Base-by-base conservation (phyloP, 2,329 filamentous ascomycete species). In the Diaporthe amygdali region DNA sequence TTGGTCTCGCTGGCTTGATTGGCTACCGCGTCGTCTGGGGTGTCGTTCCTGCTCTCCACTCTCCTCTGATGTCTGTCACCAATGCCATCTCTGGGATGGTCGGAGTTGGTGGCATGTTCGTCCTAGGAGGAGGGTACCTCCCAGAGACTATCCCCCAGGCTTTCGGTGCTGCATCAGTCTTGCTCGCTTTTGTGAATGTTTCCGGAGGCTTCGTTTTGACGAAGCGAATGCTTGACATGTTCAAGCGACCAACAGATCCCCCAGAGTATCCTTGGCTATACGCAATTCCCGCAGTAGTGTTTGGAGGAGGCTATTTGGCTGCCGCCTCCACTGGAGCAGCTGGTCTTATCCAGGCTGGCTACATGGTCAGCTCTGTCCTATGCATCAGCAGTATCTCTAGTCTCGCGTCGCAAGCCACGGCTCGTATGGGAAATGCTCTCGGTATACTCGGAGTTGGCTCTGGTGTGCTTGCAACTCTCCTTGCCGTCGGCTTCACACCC, bases 1-100 rank as follows among this genome's bases (percentile, higher is more conserved):
- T 96, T 80, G 91, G 92, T 20, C 85, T 97, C 55, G 94, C 95
- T 59, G 93, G 94, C 76, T 84, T 97, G 34, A 94, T 97, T 74
- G 95, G 94, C 9, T 97, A 97, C 78, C 90, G 94, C 61, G 94
- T 94, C 7, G 93, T 97, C 30, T 97, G 94, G 94, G 94, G 94
- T 67, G 94, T 97, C 15, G 84, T 86, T 0, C 94, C 94, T 9
- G 94, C 94, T 44, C 86, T 97, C 6, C 95, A 97, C 80, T 96
- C 93, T 2, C 95, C 94, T 1, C 84, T 97, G 6, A 97, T 97
- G 95, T 95, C 93, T 75, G 94, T 97, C 44, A 97, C 95, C 9
- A 97, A 97, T 79, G 95, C 95, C 34, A 97, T 97, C 76, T 96
- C 94, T 39, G 94, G 90, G 68, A 94, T 97, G 92, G 95, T 97